Evolutionary conservation across 2,329 filamentous ascomycete genomes (phyloP).

Genomic region (Diaporthe sp.): DNA sequence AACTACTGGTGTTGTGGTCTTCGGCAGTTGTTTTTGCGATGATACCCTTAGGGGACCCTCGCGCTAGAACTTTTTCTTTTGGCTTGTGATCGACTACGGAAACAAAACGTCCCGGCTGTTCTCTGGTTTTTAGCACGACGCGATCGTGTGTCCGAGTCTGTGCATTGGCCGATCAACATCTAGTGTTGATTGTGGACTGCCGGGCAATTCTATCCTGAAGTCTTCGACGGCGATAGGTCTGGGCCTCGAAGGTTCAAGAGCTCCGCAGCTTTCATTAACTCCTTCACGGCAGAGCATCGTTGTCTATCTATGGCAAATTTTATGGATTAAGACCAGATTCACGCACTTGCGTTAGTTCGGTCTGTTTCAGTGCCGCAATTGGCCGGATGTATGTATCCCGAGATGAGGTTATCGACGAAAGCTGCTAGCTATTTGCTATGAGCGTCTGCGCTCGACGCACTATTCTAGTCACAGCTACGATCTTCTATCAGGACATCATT

Average conservation of each 20-base stretch:
- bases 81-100: background rate
- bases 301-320: background rate
- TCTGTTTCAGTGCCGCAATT: background rate
- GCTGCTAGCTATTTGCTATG: background rate
- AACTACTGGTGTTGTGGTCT: constrained; percentile 15
- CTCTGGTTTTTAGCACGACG: background rate
- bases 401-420: background rate
- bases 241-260: background rate
- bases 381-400: too few relatives aligned
- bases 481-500: background rate
- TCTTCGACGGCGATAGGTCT: background rate
- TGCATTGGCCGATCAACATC: background rate
- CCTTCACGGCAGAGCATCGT: background rate
- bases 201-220: background rate
- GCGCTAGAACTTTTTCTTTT: background rate
- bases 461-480: background rate
- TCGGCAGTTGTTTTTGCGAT: constrained; percentile 18
- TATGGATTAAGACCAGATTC: background rate
- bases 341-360: background rate
- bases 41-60: background rate
- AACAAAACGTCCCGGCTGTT: background rate
- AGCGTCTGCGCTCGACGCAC: background rate
- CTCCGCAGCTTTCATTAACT: background rate
- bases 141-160: background rate
- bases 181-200: background rate